Evolutionary conservation across 352 stramenopile genomes (phyloP), one percentile per base, ranked within the genome.

Genomic region (Sclerospora graminicola): DNA sequence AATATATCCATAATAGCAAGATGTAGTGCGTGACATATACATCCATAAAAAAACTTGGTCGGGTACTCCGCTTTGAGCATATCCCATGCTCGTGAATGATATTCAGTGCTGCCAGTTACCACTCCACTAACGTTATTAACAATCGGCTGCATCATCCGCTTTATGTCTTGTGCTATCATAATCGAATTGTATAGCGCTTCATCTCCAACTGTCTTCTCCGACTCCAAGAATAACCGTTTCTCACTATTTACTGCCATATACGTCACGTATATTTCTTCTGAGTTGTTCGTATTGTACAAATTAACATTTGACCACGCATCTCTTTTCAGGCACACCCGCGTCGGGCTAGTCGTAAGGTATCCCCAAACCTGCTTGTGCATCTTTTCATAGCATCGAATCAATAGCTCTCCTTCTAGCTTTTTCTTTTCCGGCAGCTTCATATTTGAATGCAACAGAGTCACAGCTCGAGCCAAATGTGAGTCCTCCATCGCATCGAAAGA

Each of bases 11-110:
- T 84, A 45, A 90, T 85, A 19, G 68, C 72, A 29, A 90, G 43
- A 33, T 90, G 75, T 2, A 90, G 62, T 19, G 78, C 78, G 38
- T 90, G 73, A 13, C 70, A 84, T 53, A 86, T 87, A 43, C 78
- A 90, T 5, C 78, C 78, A 32, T 90, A 90, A 48, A 90, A 90
- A 40, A 90, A 90, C 54, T 88, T 90, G 39, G 78, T 88, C 33
- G 78, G 78, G 44, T 81, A 88, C 50, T 90, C 75, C 2, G 60
- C 65, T 48, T 90, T 90, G 27, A 90, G 70, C 65, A 88, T 77
- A 56, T 88, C 73, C 78, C 78, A 90, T 4, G 78, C 75, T 28
- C 69, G 63, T 9, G 71, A 79, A 31, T 90, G 71, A 49, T 73
- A 80, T 53, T 84, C 66, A 0, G 73, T 90, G 48, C 66, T 84